These are phyloP conservation scores for Cercospora nicotianae DNA, from an alignment of 2,329 filamentous ascomycete species.

Conservation along the genomic window DNA sequence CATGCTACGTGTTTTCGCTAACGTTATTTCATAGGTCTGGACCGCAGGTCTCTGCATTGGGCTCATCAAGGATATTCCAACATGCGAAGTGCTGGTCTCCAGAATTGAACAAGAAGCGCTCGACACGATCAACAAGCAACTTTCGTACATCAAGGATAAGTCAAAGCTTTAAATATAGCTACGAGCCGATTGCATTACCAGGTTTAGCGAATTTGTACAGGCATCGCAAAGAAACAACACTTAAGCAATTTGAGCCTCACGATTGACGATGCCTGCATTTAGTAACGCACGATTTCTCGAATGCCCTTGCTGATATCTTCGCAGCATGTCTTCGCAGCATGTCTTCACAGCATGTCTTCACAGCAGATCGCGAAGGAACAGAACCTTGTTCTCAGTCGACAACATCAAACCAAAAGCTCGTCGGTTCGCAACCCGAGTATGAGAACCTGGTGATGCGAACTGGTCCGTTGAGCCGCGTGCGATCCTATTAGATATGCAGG, in stretches of 20 bases:
- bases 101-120: conserved; percentile 49
- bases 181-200: not conserved
- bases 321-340: not conserved
- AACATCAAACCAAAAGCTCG: not conserved
- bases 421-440: not conserved
- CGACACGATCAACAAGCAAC: conserved; percentile 41
- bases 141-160: conserved; percentile 24
- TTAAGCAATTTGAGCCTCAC: not conserved
- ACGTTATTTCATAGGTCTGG: conserved; percentile 66
- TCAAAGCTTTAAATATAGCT: conserved; percentile 9
- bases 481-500: not conserved
- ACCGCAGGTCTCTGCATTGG: conserved; percentile 92
- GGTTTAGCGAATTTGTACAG: not conserved
- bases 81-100: conserved; percentile 46
- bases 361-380: too few relatives aligned
- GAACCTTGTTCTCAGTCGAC: not conserved
- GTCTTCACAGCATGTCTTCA: too few relatives aligned
- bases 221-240: not conserved
- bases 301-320: not conserved
- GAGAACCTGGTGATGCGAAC: not conserved
- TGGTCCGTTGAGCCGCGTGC: not conserved
- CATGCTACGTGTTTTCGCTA: conserved; percentile 37
- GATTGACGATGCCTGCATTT: not conserved
- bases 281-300: not conserved
- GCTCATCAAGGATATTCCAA: conserved; percentile 51